Conservation (phyloP, 345 rosid genomes). For the Balakata baccata region DNA sequence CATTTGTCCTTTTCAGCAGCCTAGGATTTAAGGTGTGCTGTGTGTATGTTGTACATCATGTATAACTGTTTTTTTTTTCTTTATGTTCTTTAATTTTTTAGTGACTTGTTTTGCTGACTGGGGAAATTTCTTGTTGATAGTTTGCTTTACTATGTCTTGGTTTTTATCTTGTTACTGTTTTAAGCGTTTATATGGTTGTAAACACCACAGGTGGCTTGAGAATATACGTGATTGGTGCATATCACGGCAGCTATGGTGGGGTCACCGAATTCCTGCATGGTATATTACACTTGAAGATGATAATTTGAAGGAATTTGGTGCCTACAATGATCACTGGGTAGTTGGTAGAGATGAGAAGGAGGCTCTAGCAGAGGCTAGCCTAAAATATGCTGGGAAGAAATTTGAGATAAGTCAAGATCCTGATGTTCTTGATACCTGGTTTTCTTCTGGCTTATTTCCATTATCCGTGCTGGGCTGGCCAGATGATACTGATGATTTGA, state of each 20-base stretch:
- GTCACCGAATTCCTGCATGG: conserved; percentile 94
- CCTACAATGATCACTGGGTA: conserved; percentile 80
- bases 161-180: neutral
- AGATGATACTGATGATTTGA: conserved; percentile 81
- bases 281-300: conserved; percentile 78
- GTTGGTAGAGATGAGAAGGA: conserved; percentile 74
- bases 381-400: conserved; percentile 63
- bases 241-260: conserved; percentile 99
- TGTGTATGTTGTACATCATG: neutral
- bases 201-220: conserved; percentile 84
- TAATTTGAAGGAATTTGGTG: conserved; percentile 65
- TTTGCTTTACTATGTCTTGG: neutral
- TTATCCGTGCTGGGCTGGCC: conserved; percentile 92
- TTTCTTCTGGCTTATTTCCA: conserved; percentile 90
- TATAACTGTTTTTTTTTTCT: no score
- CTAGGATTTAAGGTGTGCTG: neutral
- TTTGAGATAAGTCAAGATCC: conserved; percentile 77
- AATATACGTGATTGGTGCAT: conserved; percentile 95
- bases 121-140: no score
- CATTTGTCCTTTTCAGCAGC: neutral
- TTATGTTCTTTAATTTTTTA: no score
- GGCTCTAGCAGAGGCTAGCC: conserved; percentile 54
- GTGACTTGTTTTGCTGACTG: no score
- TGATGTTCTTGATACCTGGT: conserved; percentile 98
- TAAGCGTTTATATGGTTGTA: neutral